Conservation (phyloP, 495 filamentous ascomycete genomes). For the Podospora sp. region DNA sequence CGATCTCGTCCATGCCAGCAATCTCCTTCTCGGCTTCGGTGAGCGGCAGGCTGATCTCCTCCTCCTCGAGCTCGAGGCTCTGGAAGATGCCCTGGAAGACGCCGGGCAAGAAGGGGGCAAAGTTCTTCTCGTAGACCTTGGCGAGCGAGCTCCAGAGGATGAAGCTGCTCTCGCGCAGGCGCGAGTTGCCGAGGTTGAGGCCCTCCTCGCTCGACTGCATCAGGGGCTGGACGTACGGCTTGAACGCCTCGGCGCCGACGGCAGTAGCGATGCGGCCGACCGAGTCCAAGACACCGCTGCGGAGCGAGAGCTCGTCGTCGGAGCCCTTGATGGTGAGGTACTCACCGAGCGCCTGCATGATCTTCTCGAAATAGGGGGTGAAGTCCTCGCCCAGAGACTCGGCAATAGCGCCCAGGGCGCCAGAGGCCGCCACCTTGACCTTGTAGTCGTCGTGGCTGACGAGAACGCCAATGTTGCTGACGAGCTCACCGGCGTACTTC, state of each 20-base stretch:
- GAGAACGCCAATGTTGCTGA: constrained; percentile 79
- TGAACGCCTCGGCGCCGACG: constrained; percentile 83
- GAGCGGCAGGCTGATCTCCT: constrained; percentile 77
- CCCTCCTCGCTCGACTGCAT: constrained; percentile 92
- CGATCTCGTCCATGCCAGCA: constrained; percentile 62
- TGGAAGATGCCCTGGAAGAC: constrained; percentile 84
- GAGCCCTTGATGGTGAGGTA: constrained; percentile 86
- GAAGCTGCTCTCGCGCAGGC: constrained; percentile 92
- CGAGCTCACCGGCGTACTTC: constrained; percentile 77
- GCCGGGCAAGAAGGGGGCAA: constrained; percentile 80
- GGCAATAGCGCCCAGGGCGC: constrained; percentile 88
- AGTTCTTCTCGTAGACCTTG: constrained; percentile 91
- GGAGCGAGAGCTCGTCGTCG: constrained; percentile 85
- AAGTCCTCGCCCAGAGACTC: constrained; percentile 80
- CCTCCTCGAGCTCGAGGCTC: constrained; percentile 86
- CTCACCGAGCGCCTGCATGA: constrained; percentile 80
- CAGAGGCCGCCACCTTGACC: constrained; percentile 84
- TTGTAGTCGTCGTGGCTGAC: constrained; percentile 82
- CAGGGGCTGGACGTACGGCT: constrained; percentile 83
- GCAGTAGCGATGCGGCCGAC: constrained; percentile 90
- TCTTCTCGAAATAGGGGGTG: constrained; percentile 83
- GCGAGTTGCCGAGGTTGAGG: constrained; percentile 83
- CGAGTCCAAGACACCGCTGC: constrained; percentile 84
- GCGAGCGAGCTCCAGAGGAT: constrained; percentile 94
- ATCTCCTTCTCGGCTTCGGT: constrained; percentile 78